Evolutionary conservation across 192 early-diverging fungal genomes (phyloP), one percentile per base, ranked within the genome.

Genomic region (Coemansia sp.): DNA sequence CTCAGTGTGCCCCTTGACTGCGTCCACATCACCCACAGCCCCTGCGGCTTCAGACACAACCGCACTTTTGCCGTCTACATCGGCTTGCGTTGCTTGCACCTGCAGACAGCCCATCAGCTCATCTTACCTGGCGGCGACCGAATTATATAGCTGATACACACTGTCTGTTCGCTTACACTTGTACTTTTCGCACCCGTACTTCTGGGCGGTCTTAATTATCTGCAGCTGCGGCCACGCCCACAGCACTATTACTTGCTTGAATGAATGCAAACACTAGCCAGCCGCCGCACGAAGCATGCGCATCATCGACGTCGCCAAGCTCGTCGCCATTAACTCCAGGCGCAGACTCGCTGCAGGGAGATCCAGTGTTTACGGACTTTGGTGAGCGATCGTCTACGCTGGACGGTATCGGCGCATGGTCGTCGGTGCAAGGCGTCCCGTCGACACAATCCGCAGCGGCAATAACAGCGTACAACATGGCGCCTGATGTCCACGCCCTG

Each of bases 371-470:
- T 32, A 51, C 72, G 2, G 72, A 73, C 35, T 67, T 17, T 23
- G 47, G 48, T 21, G 53, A 21, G 29, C 68, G 67, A 54, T 71
- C 77, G 4, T 65, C 68, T 23, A 73, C 72, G 2, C 68, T 80
- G 23, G 65, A 80, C 41, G 66, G 43, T 52, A 80, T 80, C 35
- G 77, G 68, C 21, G 72, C 77, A 4, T 80, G 77, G 77, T 71
- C 77, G 3, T 43, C 72, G 17, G 72, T 80, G 17, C 77, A 70
- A 23, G 60, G 63, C 11, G 58, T 47, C 8, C 72, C 70, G 12
- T 29, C 59, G 17, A 43, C 67, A 1, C 65, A 39, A 19, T 47
- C 64, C 7, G 38, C 53, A 15, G 35, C 67, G 4, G 67, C 56
- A n/a, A 41, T 58, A 14, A 41, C 22, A 2, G 35, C 51, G 12